A percentile compares a stretch with the other conserved stretches of the same genome.
Evolutionary conservation across 176 grass and related monocot species (phyloP).

Genomic region (Zoysia pacifica): DNA sequence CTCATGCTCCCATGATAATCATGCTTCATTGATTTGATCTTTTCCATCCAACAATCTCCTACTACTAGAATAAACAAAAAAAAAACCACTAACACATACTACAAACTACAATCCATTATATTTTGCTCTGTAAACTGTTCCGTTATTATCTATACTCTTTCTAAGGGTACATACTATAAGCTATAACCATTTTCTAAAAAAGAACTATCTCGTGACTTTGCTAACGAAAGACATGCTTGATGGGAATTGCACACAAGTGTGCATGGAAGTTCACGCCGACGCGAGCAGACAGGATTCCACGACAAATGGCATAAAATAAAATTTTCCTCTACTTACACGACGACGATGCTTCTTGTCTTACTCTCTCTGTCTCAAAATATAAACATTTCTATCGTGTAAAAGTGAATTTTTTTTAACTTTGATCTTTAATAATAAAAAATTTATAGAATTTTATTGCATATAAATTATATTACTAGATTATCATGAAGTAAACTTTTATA

Average conservation of each 20-base stretch:
- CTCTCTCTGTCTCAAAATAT: neutral
- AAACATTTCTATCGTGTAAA: no score
- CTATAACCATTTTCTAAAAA: no score
- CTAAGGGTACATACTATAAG: no score
- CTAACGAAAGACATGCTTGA: neutral
- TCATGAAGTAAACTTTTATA: no score
- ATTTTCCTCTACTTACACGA: neutral
- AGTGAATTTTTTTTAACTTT: no score
- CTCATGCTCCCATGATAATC: slow-evolving; percentile 24
- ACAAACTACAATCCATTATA: neutral
- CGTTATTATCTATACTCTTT: neutral
- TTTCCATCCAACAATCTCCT: neutral
- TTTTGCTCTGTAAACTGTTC: neutral
- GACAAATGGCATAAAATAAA: neutral
- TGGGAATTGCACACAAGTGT: slow-evolving; percentile 4
- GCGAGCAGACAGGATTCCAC: slow-evolving; percentile 16
- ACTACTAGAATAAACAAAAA: slow-evolving; percentile 13
- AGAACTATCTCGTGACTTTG: no score
- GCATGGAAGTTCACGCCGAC: slow-evolving; percentile 26
- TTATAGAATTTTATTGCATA: no score
- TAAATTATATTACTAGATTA: no score
- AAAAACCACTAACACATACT: neutral
- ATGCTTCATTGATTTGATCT: neutral
- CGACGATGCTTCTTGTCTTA: slow-evolving; percentile 10
- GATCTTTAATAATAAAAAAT: no score